Conservation (phyloP, 306 rosid genomes). For the Castanospermum australe region DNA sequence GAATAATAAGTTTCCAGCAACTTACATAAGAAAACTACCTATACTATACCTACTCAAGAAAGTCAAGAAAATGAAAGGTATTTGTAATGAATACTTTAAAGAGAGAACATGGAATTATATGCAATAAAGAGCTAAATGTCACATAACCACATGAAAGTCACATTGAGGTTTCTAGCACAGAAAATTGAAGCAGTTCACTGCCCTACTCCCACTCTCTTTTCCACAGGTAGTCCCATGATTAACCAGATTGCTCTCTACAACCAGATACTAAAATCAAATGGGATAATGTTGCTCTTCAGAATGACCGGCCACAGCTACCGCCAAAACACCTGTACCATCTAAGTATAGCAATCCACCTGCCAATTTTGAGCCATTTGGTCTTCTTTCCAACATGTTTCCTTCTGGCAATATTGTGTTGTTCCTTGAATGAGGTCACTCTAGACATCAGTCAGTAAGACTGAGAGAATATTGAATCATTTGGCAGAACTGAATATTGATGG, state of each 20-base stretch:
- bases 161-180: neutral
- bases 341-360: neutral
- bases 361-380: neutral
- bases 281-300: neutral
- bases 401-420: neutral
- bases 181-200: neutral
- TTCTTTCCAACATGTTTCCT: neutral
- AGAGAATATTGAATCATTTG: neutral
- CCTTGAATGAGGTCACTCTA: neutral
- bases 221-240: neutral
- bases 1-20: slow-evolving; percentile 1
- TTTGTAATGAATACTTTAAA: neutral
- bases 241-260: neutral
- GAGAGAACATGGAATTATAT: neutral
- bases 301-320: neutral
- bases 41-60: neutral
- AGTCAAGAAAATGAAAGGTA: neutral
- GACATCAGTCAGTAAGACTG: neutral
- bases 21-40: neutral
- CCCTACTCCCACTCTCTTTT: neutral
- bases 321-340: neutral
- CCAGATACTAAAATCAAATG: neutral
- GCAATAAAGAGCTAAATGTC: neutral
- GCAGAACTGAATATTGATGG: neutral
- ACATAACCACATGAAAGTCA: neutral